A percentile compares a stretch with the other conserved stretches of the same genome.
These are phyloP conservation scores for Beauveria rudraprayagi DNA, from an alignment of 2,329 filamentous ascomycete genomes.

Conservation along the genomic window DNA sequence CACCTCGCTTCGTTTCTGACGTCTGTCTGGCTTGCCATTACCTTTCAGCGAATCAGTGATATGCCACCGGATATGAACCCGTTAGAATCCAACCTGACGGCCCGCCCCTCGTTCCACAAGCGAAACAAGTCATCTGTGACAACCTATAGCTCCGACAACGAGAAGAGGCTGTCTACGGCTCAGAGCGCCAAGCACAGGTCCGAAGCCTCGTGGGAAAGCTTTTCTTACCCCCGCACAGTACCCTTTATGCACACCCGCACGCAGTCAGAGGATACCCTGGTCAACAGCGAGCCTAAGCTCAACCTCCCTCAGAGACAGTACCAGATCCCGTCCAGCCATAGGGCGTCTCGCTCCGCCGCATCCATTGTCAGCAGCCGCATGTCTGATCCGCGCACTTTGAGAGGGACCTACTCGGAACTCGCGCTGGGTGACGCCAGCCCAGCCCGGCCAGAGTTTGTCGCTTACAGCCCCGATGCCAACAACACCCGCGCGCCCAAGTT, in stretches of 20 bases:
- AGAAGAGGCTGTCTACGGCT: constrained; percentile 52
- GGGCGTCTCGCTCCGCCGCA: constrained; percentile 35
- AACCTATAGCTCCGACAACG: constrained; percentile 38
- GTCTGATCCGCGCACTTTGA: constrained; percentile 31
- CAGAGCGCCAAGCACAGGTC: constrained; percentile 35
- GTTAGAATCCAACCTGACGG: constrained; percentile 76
- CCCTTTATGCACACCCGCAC: constrained; percentile 75
- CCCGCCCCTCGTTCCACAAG: constrained; percentile 59
- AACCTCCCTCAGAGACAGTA: constrained; percentile 50
- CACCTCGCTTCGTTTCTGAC: constrained; percentile 64
- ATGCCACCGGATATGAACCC: constrained; percentile 95
- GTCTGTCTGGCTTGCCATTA: constrained; percentile 65
- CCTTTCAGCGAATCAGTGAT: constrained; percentile 73
- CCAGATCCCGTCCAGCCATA: constrained; percentile 37
- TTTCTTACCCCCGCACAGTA: constrained; percentile 47
- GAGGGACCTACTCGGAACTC: constrained; percentile 43
- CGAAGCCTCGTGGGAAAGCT: constrained; percentile 34
- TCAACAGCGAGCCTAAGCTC: constrained; percentile 44
- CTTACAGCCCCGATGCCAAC: constrained; percentile 18
- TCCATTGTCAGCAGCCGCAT: constrained; percentile 39
- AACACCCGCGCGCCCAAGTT: constrained; percentile 35
- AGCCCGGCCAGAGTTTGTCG: constrained; percentile 19
- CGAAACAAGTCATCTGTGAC: constrained; percentile 57
- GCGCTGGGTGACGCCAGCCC: constrained; percentile 33
- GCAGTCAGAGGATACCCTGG: constrained; percentile 50